phyloP scores from a whole-genome alignment of 306 rosid genomes.

The Gynostemma pentaphyllum region DNA sequence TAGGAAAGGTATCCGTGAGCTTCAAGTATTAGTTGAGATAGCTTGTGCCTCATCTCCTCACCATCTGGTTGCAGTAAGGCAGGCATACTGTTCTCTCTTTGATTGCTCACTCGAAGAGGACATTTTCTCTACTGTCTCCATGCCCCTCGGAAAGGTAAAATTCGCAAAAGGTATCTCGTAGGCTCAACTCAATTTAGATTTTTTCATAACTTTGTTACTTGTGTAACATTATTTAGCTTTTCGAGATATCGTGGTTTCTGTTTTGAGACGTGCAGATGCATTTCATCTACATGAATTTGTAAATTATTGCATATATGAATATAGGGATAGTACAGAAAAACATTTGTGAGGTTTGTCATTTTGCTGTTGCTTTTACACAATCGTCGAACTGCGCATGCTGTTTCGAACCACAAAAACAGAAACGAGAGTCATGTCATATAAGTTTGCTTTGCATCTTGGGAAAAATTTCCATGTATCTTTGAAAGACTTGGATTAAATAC shows the following conservation, averaged over 20 bases:
- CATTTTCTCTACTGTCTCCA: conserved; percentile 38
- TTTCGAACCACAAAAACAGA: neutral
- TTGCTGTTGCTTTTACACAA: neutral
- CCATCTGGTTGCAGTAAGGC: conserved; percentile 77
- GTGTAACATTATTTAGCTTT: too few species aligned
- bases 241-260: neutral
- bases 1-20: conserved; percentile 33
- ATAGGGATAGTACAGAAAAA: neutral
- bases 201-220: neutral
- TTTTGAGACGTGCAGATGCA: neutral
- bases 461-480: neutral
- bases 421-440: neutral
- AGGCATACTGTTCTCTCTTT: conserved; percentile 53
- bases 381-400: neutral
- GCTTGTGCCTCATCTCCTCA: conserved; percentile 80
- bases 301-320: neutral
- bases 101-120: conserved; percentile 86
- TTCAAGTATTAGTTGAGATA: conserved; percentile 63
- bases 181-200: neutral
- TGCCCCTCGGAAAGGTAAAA: conserved; percentile 64
- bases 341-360: neutral
- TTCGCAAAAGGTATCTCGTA: neutral
- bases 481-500: neutral
- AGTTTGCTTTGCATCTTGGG: neutral
- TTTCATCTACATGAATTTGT: neutral